Percentiles rank a stretch among this genome's conserved stretches.
Evolutionary conservation across 176 grass and related monocot genomes (phyloP).

Genomic region (Carex myosuroides): DNA sequence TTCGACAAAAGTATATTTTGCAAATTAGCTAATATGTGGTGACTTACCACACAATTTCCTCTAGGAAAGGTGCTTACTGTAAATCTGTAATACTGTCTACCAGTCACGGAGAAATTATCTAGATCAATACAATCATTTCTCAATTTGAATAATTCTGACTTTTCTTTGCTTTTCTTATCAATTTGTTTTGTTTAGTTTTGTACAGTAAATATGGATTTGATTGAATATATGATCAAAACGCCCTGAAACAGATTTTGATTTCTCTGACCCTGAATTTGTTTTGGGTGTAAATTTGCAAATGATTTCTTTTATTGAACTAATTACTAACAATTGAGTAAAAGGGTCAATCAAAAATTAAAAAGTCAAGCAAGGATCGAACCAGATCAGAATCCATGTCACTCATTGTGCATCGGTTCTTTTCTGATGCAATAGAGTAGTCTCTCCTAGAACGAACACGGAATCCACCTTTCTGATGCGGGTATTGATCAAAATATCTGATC

Average conservation of each 20-base stretch:
- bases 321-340: not conserved
- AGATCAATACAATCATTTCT: not conserved
- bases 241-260: not conserved
- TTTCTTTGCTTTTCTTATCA: not conserved
- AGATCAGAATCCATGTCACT: not conserved
- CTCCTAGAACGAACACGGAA: not conserved
- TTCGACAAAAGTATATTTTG: not conserved
- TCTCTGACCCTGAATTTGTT: not conserved
- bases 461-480: not conserved
- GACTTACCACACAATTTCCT: no score
- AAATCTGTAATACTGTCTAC: not conserved
- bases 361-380: not conserved
- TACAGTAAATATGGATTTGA: not conserved
- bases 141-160: not conserved
- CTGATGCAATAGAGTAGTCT: not conserved
- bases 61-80: not conserved
- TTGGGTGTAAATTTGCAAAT: not conserved
- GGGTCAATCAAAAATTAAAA: not conserved
- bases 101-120: not conserved
- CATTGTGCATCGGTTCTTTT: not conserved
- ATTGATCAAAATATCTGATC: not conserved
- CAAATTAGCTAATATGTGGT: not conserved
- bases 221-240: not conserved
- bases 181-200: not conserved
- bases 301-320: not conserved